Evolutionary conservation across 805 yeast genomes (phyloP), one percentile per base, ranked within the genome.

Genomic region (Sungouiella thailandica): DNA sequence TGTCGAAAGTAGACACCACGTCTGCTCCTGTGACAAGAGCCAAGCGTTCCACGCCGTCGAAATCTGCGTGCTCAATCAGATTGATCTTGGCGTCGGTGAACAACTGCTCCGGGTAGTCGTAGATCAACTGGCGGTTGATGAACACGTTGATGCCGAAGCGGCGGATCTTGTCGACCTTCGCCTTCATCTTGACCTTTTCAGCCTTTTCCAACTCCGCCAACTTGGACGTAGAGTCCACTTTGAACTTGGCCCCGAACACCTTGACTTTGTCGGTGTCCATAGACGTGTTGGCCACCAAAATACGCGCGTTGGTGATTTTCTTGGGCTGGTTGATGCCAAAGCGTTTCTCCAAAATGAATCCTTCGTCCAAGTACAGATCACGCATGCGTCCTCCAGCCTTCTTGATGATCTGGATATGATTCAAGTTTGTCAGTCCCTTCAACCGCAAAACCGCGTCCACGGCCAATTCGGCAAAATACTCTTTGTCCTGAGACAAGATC

Each of bases 1-100:
- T 72, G 56, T 93, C 99, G 57, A 93, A 93, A 2, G 97, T 90
- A 6, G 97, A 88, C 2, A 81, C 96, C 34, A 93, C 97, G 69
- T 93, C 97, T 55, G 96, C 98, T 33, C 98, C 98, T 9, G 97
- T 89, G 20, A 88, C 98, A 25, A 90, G 70, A 2, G 98, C 96
- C 47, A 93, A 74, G 57, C 97, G 80, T 68, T 93, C 98, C 35
- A 93, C 86, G 53, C 97, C 99, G 53, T 86, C 97, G 51, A 93
- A 93, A 61, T 93, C 98, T 11, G 98, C 97, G 57, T 93, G 98
- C 62, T 93, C 98, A 44, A 93, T 87, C 15, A 96, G 80, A 60
- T 86, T 89, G 50, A 93, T 84, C 35, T 80, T 78, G 27, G 87
- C 63, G 48, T 90, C 98, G 5, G 95, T 74, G 53, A 93, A 85